Evolutionary conservation across 148 eudicot species (phyloP), one percentile per base, ranked within the genome.

Genomic region (Camellia sinensis): DNA sequence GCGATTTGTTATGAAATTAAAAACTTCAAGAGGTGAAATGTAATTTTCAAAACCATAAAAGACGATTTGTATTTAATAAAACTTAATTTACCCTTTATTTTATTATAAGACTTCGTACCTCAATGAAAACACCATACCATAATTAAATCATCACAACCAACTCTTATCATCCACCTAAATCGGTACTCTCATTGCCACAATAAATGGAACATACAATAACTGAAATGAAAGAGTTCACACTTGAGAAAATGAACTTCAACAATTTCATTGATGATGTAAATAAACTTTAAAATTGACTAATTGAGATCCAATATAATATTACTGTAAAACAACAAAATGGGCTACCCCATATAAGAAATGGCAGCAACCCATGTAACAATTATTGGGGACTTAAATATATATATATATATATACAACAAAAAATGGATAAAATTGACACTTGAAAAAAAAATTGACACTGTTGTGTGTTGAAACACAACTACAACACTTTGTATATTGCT

Each of bases 321-420:
- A 40, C 48, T 37, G 73, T 77, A 18, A 37, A 45, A 62, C 15
- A 65, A 66, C 10, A 67, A 52, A 77, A 77, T 66, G 71, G 72
- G 72, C 13, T 29, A 67, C 71, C 61, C 68, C 29, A 19, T 8
- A 12, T 60, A 65, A 22, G 75, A 79, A 71, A 72, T 60, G 70
- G 75, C 41, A 71, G 68, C 70, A 54, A 45, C 67, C 73, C 66
- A 19, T n/a, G 46, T 19, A 3, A 57, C 10, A 9, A 57, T 75
- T 81, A 81, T 57, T 67, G 65, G 11, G 59, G 45, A 11, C 40
- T 66, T 61, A 48, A 61, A 22, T 6, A 5, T 76, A 41, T 71
- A 75, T 82, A 81, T 81, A 53, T 82, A 29, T 29, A 29, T 29
- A 29, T 29, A 82, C 85, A 82, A 60, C 74, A 85, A 82, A 82